Conservation (phyloP, 1,284 basidiomycete genomes). For the Trichosporon sp. region DNA sequence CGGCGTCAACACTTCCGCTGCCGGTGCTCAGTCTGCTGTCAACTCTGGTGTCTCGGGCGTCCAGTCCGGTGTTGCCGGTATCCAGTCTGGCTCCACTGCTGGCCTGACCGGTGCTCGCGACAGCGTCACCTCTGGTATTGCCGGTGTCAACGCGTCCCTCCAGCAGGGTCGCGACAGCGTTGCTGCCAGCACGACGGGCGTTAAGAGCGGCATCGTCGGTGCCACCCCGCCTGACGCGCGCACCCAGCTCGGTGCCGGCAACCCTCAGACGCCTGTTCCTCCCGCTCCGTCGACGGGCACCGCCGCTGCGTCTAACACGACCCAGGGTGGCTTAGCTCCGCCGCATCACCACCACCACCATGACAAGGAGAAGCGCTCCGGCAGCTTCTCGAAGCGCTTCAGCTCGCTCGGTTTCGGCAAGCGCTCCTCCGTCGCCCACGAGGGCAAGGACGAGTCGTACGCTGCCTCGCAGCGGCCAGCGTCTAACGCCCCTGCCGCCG, state of each 20-base stretch:
- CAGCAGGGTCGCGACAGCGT: conserved; percentile 5
- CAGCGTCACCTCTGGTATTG: conserved; percentile 13
- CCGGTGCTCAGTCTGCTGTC: conserved; percentile 5
- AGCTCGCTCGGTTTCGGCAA: conserved; percentile 13
- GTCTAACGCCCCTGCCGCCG: not conserved
- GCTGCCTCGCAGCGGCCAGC: not conserved
- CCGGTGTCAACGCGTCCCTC: not conserved
- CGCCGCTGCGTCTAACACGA: not conserved
- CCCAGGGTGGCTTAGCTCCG: not conserved
- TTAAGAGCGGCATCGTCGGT: conserved; percentile 8
- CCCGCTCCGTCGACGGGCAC: not conserved
- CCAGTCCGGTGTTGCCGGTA: not conserved
- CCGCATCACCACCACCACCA: conserved; percentile 13
- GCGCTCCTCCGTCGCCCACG: not conserved
- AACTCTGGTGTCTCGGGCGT: conserved; percentile 6
- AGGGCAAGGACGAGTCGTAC: not conserved
- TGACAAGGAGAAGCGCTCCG: conserved; percentile 14
- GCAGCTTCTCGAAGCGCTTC: conserved; percentile 20
- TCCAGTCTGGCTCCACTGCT: conserved; percentile 6
- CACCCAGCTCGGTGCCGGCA: conserved; percentile 8
- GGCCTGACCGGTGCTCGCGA: not conserved
- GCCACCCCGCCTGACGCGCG: not conserved
- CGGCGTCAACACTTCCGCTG: not conserved
- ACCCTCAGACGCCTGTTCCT: not conserved
- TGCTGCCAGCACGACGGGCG: not conserved